Conservation (phyloP, 495 filamentous ascomycete genomes). For the Neurospora cerealis region DNA sequence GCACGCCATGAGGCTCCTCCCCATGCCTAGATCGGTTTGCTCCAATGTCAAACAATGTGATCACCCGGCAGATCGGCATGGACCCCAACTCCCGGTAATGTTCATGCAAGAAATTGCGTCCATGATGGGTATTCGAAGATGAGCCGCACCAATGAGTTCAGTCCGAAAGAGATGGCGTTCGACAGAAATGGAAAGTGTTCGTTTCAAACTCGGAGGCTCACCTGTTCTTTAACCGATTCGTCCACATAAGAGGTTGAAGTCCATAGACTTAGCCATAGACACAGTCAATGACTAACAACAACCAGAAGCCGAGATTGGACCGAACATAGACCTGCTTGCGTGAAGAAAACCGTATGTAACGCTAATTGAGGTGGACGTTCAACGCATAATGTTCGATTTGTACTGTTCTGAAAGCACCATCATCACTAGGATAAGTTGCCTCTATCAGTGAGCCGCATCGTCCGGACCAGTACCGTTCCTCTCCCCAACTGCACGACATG, state of each 20-base stretch:
- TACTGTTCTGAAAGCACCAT: not conserved
- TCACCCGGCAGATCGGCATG: not conserved
- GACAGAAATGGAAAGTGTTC: not conserved
- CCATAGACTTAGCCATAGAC: not conserved
- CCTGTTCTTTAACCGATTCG: not conserved
- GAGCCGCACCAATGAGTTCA: not conserved
- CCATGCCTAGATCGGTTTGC: not conserved
- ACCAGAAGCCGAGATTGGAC: not conserved
- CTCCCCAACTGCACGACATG: conserved; percentile 34
- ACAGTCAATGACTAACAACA: not conserved
- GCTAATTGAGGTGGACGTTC: not conserved
- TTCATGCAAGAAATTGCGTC: not conserved
- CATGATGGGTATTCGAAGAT: not conserved
- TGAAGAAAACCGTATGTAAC: not conserved
- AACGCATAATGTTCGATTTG: not conserved
- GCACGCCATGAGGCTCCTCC: not conserved
- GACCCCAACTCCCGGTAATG: not conserved
- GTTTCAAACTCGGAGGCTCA: not conserved
- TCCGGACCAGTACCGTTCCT: conserved; percentile 33
- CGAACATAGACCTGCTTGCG: not conserved
- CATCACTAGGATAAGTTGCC: not conserved
- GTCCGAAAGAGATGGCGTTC: not conserved
- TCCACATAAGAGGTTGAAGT: not conserved
- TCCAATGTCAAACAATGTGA: not conserved
- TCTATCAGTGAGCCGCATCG: conserved; percentile 20